Percentiles rank a stretch among this genome's conserved stretches.
These are phyloP conservation scores for Candida patagonica DNA, from an alignment of 805 yeast species.

Conservation along the genomic window DNA sequence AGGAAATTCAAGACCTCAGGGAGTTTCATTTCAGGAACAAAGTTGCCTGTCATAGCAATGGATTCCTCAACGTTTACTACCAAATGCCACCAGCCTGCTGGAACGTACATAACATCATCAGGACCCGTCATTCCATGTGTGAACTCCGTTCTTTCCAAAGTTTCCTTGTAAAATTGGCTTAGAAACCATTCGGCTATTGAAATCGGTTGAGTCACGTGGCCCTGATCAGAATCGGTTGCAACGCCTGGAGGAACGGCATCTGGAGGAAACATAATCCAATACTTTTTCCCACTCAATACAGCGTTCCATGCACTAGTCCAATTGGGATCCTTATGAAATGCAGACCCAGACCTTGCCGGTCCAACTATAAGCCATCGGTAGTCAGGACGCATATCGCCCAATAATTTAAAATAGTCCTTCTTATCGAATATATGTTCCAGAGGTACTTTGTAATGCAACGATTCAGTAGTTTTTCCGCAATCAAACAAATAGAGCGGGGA, in stretches of 20 bases:
- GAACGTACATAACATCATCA: constrained; percentile 82
- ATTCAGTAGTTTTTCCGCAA: constrained; percentile 50
- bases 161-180: constrained; percentile 59
- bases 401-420: constrained; percentile 52
- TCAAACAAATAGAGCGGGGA: constrained; percentile 82
- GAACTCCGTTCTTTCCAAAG: constrained; percentile 37
- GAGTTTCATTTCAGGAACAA: constrained; percentile 61
- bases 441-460: constrained; percentile 47
- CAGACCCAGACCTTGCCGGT: constrained; percentile 72
- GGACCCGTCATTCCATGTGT: constrained; percentile 65
- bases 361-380: constrained; percentile 90
- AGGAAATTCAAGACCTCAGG: constrained; percentile 58
- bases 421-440: constrained; percentile 34
- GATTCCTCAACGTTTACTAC: constrained; percentile 65
- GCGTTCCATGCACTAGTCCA: constrained; percentile 89
- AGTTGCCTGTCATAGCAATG: constrained; percentile 82
- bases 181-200: constrained; percentile 89
- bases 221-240: constrained; percentile 58
- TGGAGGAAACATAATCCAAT: constrained; percentile 89
- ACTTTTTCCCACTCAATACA: constrained; percentile 59
- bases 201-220: constrained; percentile 87
- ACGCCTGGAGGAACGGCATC: constrained; percentile 84
- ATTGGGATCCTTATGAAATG: constrained; percentile 91
- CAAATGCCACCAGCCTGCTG: constrained; percentile 96
- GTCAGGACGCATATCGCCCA: constrained; percentile 58